Conservation (phyloP, 2,329 filamentous ascomycete genomes). For the Hirsutella rhossiliensis region DNA sequence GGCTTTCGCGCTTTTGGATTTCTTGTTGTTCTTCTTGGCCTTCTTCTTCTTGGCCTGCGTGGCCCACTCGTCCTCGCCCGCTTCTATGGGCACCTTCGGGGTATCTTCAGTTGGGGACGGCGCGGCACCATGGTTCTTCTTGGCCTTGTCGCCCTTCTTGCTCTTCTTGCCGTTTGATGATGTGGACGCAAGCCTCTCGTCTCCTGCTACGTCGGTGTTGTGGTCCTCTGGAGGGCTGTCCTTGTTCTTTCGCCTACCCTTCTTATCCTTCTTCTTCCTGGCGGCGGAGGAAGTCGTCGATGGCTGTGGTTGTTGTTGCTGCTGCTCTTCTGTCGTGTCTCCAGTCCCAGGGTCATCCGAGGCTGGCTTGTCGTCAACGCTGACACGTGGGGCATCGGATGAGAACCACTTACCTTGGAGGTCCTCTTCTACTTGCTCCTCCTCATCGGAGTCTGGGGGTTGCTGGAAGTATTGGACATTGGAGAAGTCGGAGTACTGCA, state of each 20-base stretch:
- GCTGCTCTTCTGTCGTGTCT: neutral
- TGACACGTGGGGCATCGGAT: neutral
- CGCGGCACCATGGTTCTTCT: conserved; percentile 9
- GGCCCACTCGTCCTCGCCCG: conserved; percentile 5
- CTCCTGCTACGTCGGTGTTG: conserved; percentile 7
- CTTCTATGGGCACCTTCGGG: conserved; percentile 8
- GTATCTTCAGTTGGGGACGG: conserved; percentile 4
- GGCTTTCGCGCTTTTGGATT: conserved; percentile 7
- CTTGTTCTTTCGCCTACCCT: conserved; percentile 9
- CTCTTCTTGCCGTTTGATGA: conserved; percentile 10
- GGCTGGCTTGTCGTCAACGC: neutral
- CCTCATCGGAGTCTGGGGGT: conserved; percentile 28
- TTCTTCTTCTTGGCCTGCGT: conserved; percentile 7
- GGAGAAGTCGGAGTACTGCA: conserved; percentile 31
- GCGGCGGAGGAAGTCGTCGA: neutral
- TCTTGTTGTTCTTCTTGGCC: conserved; percentile 14
- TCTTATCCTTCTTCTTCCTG: conserved; percentile 10
- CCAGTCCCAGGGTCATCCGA: neutral
- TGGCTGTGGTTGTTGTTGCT: neutral
- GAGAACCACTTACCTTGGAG: conserved; percentile 6
- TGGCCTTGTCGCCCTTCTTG: conserved; percentile 10
- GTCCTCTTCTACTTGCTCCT: conserved; percentile 14
- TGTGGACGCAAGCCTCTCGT: conserved; percentile 5
- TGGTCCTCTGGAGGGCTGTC: conserved; percentile 7
- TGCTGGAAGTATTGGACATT: conserved; percentile 28